A percentile compares a stretch with the other conserved stretches of the same genome.
Conservation (phyloP, 257 asterid genomes). For the Ballota nigra region DNA sequence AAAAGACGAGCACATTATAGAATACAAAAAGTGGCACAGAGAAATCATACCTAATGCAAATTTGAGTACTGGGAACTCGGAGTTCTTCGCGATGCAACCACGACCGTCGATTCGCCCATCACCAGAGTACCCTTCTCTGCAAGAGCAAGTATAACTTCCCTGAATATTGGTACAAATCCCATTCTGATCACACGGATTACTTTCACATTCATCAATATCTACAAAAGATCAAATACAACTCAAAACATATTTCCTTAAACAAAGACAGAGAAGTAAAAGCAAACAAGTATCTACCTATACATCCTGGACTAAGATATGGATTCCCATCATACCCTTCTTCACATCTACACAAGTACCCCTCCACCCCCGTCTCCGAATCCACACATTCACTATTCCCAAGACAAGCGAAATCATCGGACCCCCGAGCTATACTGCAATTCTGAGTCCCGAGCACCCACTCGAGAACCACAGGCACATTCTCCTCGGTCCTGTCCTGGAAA, state of each 20-base stretch:
- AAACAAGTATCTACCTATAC: slow-evolving; percentile 31
- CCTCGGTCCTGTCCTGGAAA: slow-evolving; percentile 26
- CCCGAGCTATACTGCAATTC: slow-evolving; percentile 35
- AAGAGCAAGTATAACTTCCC: slow-evolving; percentile 41
- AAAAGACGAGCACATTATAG: too few species aligned
- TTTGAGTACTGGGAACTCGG: slow-evolving; percentile 43
- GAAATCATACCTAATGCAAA: slow-evolving; percentile 41
- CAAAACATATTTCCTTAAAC: neutral
- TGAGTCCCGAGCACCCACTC: slow-evolving; percentile 57
- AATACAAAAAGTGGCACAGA: too few species aligned
- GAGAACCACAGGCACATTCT: slow-evolving; percentile 42
- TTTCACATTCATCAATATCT: slow-evolving; percentile 54
- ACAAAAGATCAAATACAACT: neutral
- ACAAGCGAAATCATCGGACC: slow-evolving; percentile 34
- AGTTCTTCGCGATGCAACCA: slow-evolving; percentile 41
- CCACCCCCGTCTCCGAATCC: slow-evolving; percentile 36
- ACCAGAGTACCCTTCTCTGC: slow-evolving; percentile 42
- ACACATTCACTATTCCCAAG: slow-evolving; percentile 35
- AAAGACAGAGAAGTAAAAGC: neutral
- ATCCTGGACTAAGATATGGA: slow-evolving; percentile 50
- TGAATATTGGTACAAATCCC: slow-evolving; percentile 40
- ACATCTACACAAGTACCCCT: slow-evolving; percentile 59
- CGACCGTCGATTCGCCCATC: slow-evolving; percentile 42
- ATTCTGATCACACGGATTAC: slow-evolving; percentile 37
- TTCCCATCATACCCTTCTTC: slow-evolving; percentile 49